Base-by-base conservation (phyloP, 2,329 filamentous ascomycete species). In the Didymella segeticola region DNA sequence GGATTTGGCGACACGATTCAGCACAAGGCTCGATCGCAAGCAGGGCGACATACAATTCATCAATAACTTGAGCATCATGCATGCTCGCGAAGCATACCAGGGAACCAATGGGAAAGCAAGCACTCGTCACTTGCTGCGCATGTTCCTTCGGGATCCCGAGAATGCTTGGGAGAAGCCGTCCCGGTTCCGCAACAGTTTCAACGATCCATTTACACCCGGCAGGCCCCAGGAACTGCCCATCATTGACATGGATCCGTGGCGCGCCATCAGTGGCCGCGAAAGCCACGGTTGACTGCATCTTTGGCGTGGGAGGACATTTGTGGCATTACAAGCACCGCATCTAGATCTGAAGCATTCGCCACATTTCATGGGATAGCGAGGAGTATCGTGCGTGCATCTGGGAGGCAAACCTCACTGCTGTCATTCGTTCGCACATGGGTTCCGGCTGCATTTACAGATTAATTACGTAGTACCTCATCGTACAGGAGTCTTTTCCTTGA, bases 41-140 rank as follows among this genome's bases (percentile, higher is more conserved):
- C 61, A 67, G 30, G 72, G 72, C 30, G 72, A 75, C 43, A 72
- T 75, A 26, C 71, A 74, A 45, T 71, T 71, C 51, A 60, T 75
- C 58, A 67, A 75, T 56, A 75, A 75, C 39, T 41, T 74, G 43
- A 67, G 68, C 53, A 62, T 75, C 43, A 65, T 75, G 68, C 72
- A 75, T 53, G 72, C 72, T 39, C 70, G 72, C 17, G 56, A 67
- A 25, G 72, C 65, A 11, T 75, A 74, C 47, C 54, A 49, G 5
- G 68, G 70, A 29, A 49, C 46, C n/a, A 58, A 58, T 33, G 49
- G 55, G 33, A 43, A 63, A 42, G 58, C 62, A 5, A 73, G 70
- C 52, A 60, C 57, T 42, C 69, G 72, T 26, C 72, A 75, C 52
- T 63, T 74, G 20, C 62, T 74, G 33, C 69, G 72, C 49, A 70